A percentile compares a stretch with the other conserved stretches of the same genome.
Evolutionary conservation across 2,329 filamentous ascomycete genomes (phyloP).

Genomic region (Colletotrichum navitas): DNA sequence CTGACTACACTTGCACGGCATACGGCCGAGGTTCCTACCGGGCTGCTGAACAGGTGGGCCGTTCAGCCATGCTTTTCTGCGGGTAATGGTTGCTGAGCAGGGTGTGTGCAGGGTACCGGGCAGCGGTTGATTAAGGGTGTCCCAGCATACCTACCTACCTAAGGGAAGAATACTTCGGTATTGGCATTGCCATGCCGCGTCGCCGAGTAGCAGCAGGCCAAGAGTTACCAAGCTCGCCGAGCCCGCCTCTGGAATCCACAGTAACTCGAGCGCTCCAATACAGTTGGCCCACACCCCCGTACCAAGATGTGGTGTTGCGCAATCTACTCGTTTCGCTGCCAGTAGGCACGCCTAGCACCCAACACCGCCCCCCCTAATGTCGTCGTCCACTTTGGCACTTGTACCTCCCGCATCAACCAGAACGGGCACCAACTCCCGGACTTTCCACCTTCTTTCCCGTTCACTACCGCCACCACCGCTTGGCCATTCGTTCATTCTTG

Average conservation of each 20-base stretch:
- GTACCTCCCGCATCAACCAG: constrained; percentile 2
- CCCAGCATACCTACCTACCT: background rate
- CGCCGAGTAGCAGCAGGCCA: constrained; percentile 29
- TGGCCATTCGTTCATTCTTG: constrained; percentile 20
- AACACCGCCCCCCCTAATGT: constrained; percentile 22
- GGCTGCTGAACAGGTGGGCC: constrained; percentile 10
- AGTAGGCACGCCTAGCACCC: constrained; percentile 8
- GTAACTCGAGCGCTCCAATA: constrained; percentile 36
- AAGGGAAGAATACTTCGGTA: constrained; percentile 24
- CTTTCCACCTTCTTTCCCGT: constrained; percentile 36
- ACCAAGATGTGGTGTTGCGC: constrained; percentile 42
- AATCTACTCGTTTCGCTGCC: constrained; percentile 29
- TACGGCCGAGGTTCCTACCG: background rate
- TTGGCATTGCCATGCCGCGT: constrained; percentile 23
- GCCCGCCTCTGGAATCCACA: constrained; percentile 40
- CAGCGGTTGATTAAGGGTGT: constrained; percentile 8
- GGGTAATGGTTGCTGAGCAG: background rate
- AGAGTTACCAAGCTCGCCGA: constrained; percentile 36
- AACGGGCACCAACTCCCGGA: constrained; percentile 30
- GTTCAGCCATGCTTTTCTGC: constrained; percentile 14
- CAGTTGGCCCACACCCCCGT: constrained; percentile 41
- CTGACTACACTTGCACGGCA: no score
- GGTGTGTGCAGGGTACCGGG: background rate
- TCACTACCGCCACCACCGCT: constrained; percentile 20
- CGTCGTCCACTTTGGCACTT: constrained; percentile 8